Evolutionary conservation across 1,139 yeast species (phyloP).

Genomic region (Yamadazyma pseudoaaseri): DNA sequence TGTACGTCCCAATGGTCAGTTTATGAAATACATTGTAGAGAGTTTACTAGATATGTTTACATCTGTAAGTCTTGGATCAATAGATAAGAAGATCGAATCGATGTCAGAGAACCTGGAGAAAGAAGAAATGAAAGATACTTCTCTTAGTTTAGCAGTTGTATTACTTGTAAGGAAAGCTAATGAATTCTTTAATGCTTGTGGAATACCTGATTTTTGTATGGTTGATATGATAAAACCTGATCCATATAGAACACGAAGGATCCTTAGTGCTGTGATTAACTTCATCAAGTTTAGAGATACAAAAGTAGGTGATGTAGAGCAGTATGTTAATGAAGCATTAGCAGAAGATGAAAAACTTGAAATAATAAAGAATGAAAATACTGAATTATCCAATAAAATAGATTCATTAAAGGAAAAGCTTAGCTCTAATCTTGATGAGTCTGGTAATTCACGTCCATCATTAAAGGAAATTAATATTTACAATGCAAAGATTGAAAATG

Average conservation of each 20-base stretch:
- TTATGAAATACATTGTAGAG: slow-evolving; percentile 60
- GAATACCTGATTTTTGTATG: slow-evolving; percentile 73
- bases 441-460: slow-evolving; percentile 24
- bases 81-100: slow-evolving; percentile 24
- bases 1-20: slow-evolving; percentile 63
- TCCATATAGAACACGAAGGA: slow-evolving; percentile 56
- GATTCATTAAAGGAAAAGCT: slow-evolving; percentile 34
- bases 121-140: slow-evolving; percentile 18
- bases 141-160: slow-evolving; percentile 43
- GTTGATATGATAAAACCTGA: slow-evolving; percentile 72
- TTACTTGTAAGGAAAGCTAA: slow-evolving; percentile 60
- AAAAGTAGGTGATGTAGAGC: slow-evolving; percentile 67
- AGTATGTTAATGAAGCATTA: slow-evolving; percentile 56
- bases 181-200: slow-evolving; percentile 68
- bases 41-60: slow-evolving; percentile 71
- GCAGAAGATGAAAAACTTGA: slow-evolving; percentile 40
- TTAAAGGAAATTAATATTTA: slow-evolving; percentile 51
- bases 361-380: slow-evolving; percentile 33
- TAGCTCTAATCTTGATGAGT: slow-evolving; percentile 17
- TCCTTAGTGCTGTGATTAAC: slow-evolving; percentile 81
- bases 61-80: slow-evolving; percentile 52
- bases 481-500: slow-evolving; percentile 60
- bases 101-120: slow-evolving; percentile 4
- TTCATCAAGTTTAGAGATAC: slow-evolving; percentile 84
- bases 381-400: slow-evolving; percentile 41